These are phyloP conservation scores for Vaccinium corymbosum DNA, from an alignment of 148 eudicot species.

Conservation along the genomic window DNA sequence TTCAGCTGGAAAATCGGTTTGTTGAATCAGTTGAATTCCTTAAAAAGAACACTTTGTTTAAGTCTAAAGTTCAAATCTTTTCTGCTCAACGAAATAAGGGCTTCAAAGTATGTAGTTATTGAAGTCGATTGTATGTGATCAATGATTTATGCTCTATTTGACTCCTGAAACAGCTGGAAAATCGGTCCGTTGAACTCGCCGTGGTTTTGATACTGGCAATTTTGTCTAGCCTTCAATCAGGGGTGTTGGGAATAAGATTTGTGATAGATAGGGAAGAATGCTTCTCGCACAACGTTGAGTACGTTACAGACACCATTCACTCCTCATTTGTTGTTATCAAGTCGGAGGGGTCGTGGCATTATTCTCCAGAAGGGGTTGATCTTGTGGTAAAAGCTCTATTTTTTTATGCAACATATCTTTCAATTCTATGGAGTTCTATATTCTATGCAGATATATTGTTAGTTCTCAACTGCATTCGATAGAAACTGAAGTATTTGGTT, in stretches of 20 bases:
- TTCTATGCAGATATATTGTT: not conserved
- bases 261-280: slow-evolving; percentile 92
- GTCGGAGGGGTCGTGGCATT: slow-evolving; percentile 70
- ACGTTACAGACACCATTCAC: slow-evolving; percentile 59
- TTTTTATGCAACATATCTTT: not conserved
- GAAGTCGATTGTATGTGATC: not conserved
- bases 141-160: not conserved
- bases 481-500: not conserved
- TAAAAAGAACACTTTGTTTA: not conserved
- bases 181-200: not conserved
- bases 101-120: not conserved
- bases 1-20: not conserved
- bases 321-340: slow-evolving; percentile 82
- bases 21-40: not conserved
- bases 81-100: not conserved
- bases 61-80: not conserved
- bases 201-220: slow-evolving; percentile 19
- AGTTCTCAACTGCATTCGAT: not conserved
- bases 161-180: slow-evolving; percentile 21
- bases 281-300: slow-evolving; percentile 77
- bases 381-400: slow-evolving; percentile 57
- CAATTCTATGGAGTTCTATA: not conserved
- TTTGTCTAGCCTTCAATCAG: slow-evolving; percentile 40
- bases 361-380: slow-evolving; percentile 76
- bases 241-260: slow-evolving; percentile 62